Evolutionary conservation across 495 filamentous ascomycete species (phyloP), one percentile per base, ranked within the genome.

Genomic region (Talaromyces adpressus): DNA sequence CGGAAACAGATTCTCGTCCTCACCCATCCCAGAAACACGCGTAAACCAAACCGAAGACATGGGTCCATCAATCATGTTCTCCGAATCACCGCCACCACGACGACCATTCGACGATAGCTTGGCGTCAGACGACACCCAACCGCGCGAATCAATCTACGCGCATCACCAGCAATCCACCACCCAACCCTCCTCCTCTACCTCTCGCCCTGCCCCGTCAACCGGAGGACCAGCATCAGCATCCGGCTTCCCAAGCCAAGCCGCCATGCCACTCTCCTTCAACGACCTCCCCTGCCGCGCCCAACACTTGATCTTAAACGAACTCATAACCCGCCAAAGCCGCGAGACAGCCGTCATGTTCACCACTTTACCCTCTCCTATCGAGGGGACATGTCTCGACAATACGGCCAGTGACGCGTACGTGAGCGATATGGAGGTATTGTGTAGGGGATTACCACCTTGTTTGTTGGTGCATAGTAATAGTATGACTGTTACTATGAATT

Each of bases 401-500:
- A 80, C 83, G 61, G 85, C 87, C 3, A 90, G 89, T 70, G 67
- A 87, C 39, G 82, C 82, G 36, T 96, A 92, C 73, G 72, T 96
- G 41, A 84, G 79, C 62, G 90, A 93, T 70, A 77, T 95, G 59
- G 90, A 93, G 69, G 85, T 93, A 45, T 73, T 90, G 62, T 91
- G 85, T 72, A 79, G 87, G 66, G 86, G 80, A 2, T 71, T 86
- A 59, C 87, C 89, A 53, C 88, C 91, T 9, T 82, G 87, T 57
- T 70, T 95, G 62, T 66, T 94, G 65, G 89, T 95, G n/a, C 83
- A 94, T 75, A 91, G 89, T 69, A 95, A 94, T 75, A 92, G 89
- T 65, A 90, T 95, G 88, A 93, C 90, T 14, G 91, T 94, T 58
- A 94, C 91, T 18, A 92, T 92, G 75, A 91, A 89, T 71, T 74